Evolutionary conservation across 1,284 basidiomycete genomes (phyloP), one percentile per base, ranked within the genome.

Genomic region (Tetrapyrgos nigripes): DNA sequence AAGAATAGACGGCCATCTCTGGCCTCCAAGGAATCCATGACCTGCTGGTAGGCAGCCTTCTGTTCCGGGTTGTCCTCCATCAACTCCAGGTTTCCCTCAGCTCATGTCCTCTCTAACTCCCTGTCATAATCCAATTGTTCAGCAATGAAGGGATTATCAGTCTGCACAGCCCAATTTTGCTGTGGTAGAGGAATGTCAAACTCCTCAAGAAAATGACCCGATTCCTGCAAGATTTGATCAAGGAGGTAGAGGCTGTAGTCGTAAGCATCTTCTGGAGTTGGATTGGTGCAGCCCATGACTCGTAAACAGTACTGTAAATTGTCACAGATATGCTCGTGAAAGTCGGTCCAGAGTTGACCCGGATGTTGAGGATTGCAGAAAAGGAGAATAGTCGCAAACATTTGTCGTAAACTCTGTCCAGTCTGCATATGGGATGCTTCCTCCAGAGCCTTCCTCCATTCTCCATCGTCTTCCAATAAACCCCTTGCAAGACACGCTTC

Each of bases 381-480:
- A 0, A 74, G 48, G 0, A 82, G 69, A 3, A 83, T 69, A 1
- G 72, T 76, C 0, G 65, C 70, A 72, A n/a, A n/a, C n/a, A n/a
- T n/a, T n/a, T n/a, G n/a, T n/a, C n/a, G n/a, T n/a, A n/a, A n/a
- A n/a, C n/a, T 83, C 13, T 21, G 23, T 0, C 79, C 81, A 3
- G 73, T 75, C 37, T 80, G 73, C 70, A 81, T 78, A 0, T 53
- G 49, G 23, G 67, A 47, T 11, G 82, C 82, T 57, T 84, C 81
- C 23, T 64, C 19, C 0, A 83, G 63, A 55, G 79, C 81, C 4
- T 62, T 58, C 1, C 68, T 27, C 78, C 78, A 81, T 61, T 83
- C 79, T 0, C 66, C 65, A 68, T 83, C 79, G 69, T 81, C 75
- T 48, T 79, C 69, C 0, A 83, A 64, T 0, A 84, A 67, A 64